Percentiles rank a stretch among this genome's conserved stretches.
Evolutionary conservation across 2,329 filamentous ascomycete species (phyloP).

Genomic region (Penicillium sp.): DNA sequence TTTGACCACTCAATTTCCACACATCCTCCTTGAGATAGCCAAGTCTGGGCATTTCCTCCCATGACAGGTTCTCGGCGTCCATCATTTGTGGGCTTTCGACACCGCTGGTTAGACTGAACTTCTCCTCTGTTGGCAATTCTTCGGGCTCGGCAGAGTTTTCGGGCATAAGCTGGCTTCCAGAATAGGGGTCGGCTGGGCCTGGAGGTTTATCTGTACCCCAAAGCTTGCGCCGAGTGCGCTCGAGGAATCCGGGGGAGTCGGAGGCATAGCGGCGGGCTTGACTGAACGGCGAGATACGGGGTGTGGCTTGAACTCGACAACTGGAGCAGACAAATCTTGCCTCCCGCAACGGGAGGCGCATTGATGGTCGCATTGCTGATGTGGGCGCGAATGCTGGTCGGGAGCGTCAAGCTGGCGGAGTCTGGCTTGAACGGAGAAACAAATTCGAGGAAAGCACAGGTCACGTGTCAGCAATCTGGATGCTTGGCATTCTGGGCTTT

Average conservation of each 20-base stretch:
- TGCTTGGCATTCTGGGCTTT: slow-evolving; percentile 13
- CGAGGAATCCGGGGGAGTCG: slow-evolving; percentile 40
- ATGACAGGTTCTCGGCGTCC: slow-evolving; percentile 28
- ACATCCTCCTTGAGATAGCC: slow-evolving; percentile 46
- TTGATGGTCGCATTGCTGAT: slow-evolving; percentile 39
- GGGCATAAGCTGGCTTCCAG: slow-evolving; percentile 29
- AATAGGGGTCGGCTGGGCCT: slow-evolving; percentile 51
- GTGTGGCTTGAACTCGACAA: slow-evolving; percentile 39
- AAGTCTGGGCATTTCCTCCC: slow-evolving; percentile 55
- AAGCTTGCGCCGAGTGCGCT: slow-evolving; percentile 49
- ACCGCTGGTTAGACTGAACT: not conserved
- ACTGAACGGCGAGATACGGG: slow-evolving; percentile 30
- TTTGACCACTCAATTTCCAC: slow-evolving; percentile 40
- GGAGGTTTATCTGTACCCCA: slow-evolving; percentile 54
- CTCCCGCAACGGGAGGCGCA: slow-evolving; percentile 41
- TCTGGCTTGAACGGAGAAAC: slow-evolving; percentile 25
- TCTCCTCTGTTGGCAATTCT: not conserved
- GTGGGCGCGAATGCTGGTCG: slow-evolving; percentile 8
- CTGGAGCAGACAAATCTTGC: slow-evolving; percentile 42
- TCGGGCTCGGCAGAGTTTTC: not conserved
- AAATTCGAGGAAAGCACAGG: slow-evolving; percentile 15
- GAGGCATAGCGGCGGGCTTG: slow-evolving; percentile 40
- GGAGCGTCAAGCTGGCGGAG: slow-evolving; percentile 13
- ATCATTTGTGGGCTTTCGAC: not conserved
- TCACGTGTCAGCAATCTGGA: slow-evolving; percentile 28